Evolutionary conservation across 1,139 yeast genomes (phyloP).

Genomic region (Saccharomyces hybrid): DNA sequence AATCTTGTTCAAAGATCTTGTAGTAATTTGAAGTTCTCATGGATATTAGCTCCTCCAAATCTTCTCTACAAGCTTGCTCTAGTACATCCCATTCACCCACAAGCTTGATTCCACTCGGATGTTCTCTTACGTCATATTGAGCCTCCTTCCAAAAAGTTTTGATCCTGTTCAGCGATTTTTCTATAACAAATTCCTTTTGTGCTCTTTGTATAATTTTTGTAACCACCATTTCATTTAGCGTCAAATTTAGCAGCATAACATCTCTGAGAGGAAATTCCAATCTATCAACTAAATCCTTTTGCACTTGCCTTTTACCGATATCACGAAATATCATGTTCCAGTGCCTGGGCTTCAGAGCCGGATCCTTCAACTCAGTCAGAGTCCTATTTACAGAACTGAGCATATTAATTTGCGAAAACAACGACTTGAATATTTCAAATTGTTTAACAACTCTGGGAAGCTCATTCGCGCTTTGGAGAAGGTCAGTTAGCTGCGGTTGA

Average conservation of each 20-base stretch:
- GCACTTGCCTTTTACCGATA: slow-evolving; percentile 14
- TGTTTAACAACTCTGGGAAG: background rate
- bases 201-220: slow-evolving; percentile 55
- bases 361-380: slow-evolving; percentile 48
- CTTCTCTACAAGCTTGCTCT: slow-evolving; percentile 52
- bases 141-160: slow-evolving; percentile 40
- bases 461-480: background rate
- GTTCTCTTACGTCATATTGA: slow-evolving; percentile 49
- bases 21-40: slow-evolving; percentile 68
- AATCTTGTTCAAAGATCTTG: slow-evolving; percentile 53
- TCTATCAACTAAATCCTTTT: background rate
- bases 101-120: slow-evolving; percentile 45
- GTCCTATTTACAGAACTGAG: slow-evolving; percentile 35
- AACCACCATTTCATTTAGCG: slow-evolving; percentile 40
- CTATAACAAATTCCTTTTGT: slow-evolving; percentile 62
- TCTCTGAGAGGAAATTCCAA: slow-evolving; percentile 43
- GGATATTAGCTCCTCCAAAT: slow-evolving; percentile 53
- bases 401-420: slow-evolving; percentile 12
- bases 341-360: slow-evolving; percentile 57
- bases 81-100: slow-evolving; percentile 64
- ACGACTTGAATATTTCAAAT: background rate
- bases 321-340: slow-evolving; percentile 49
- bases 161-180: slow-evolving; percentile 45
- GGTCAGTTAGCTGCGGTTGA: background rate
- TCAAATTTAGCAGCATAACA: slow-evolving; percentile 51